Evolutionary conservation across 768 basidiomycete species (phyloP), one percentile per base, ranked within the genome.

Genomic region (Lentinula lateritia): DNA sequence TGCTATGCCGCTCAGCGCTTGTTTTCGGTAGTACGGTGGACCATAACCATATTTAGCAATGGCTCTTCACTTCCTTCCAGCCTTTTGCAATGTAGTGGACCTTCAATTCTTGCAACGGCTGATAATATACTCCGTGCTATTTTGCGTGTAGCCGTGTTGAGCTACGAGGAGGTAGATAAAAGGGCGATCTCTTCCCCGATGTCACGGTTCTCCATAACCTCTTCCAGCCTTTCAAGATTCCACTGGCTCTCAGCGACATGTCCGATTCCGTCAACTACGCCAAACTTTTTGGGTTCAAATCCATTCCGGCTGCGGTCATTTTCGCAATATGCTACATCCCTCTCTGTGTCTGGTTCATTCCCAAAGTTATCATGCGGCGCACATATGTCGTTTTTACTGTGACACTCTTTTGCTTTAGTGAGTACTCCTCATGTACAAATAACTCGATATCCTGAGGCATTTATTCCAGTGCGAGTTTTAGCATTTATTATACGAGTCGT

Each of bases 401-500:
- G 20, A 48, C 67, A 10, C 59, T 73, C n/a, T 75, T 75, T 58
- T 72, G 72, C 43, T 16, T 59, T 6, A 62, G 73, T 73, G 58
- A 62, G 70, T 64, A n/a, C 18, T 43, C 3, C 10, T 1, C 43
- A n/a, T 10, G n/a, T n/a, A 12, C 18, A 36, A 15, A 23, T 28
- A 50, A 36, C 45, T 23, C 6, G 36, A 6, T 3, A 8, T 23
- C 2, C 41, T 55, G n/a, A 43, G 15, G 13, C 9, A 8, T 18
- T n/a, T 42, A 61, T 18, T 10, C 5, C 42, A 82, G 80, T 80
- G 50, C 77, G 79, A 20, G 57, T 76, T 6, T 64, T 69, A 3
- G 78, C 78, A 0, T 82, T 80, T 57, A 61, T 70, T 2, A 70
- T 80, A 2, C 76, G 80, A 2, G 76, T 77, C 1, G 58, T 75